Evolutionary conservation across 768 basidiomycete species (phyloP).

Genomic region (Tephrocybe rancida): DNA sequence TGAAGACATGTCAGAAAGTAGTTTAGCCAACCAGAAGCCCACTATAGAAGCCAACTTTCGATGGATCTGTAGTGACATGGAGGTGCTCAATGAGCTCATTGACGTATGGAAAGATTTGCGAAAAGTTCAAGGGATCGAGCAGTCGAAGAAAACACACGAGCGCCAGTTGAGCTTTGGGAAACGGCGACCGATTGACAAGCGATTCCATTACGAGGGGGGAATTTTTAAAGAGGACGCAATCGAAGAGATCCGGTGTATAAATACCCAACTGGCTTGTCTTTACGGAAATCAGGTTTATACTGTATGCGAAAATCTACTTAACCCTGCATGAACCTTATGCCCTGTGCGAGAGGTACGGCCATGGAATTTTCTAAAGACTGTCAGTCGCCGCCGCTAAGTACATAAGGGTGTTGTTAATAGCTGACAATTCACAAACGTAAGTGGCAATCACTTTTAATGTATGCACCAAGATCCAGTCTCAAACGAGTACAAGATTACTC

Average conservation of each 20-base stretch:
- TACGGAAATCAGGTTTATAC: no score
- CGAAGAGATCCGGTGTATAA: background rate
- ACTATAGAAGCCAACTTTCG: constrained; percentile 64
- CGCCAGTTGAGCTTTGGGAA: constrained; percentile 42
- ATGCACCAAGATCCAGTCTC: background rate
- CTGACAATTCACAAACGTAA: no score
- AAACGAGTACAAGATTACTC: background rate
- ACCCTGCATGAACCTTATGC: no score
- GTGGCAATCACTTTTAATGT: no score
- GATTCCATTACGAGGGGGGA: background rate
- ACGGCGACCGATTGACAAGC: background rate
- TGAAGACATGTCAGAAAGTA: background rate
- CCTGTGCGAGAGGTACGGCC: no score
- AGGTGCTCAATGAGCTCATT: constrained; percentile 64
- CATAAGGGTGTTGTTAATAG: no score
- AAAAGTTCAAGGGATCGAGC: constrained; percentile 61
- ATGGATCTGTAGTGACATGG: constrained; percentile 54
- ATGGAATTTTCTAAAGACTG: no score
- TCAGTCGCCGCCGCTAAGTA: no score
- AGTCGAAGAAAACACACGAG: constrained; percentile 55
- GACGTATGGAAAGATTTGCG: constrained; percentile 69
- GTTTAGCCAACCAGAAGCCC: constrained; percentile 54
- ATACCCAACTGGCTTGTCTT: no score
- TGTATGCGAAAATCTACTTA: no score
- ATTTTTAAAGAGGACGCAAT: background rate